phyloP scores from a whole-genome alignment of 1,139 yeast species.

The Debaryomycetaceae sp. region DNA sequence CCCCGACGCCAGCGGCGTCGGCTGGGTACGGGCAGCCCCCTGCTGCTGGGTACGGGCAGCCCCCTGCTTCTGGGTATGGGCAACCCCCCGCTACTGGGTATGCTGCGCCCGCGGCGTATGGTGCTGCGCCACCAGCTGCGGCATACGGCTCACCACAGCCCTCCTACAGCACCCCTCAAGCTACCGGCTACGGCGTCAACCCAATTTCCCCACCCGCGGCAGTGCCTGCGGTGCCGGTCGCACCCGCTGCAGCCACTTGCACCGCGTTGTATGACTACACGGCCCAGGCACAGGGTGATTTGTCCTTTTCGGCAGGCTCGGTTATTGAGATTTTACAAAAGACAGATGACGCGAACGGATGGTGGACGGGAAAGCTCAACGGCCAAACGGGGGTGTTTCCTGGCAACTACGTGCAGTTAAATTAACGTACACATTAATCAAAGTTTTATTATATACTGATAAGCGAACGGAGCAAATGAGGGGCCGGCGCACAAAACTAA shows the following conservation, averaged over 20 bases:
- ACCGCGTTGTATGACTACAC: slow-evolving; percentile 75
- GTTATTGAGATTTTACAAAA: slow-evolving; percentile 77
- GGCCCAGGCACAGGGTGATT: slow-evolving; percentile 88
- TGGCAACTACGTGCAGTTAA: slow-evolving; percentile 86
- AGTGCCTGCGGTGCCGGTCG: slow-evolving; percentile 33
- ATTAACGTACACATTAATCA: slow-evolving; percentile 16
- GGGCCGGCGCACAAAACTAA: too few species aligned
- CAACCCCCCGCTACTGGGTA: slow-evolving; percentile 17
- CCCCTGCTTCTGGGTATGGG: slow-evolving; percentile 14
- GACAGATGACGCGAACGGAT: slow-evolving; percentile 81
- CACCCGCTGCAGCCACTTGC: slow-evolving; percentile 51
- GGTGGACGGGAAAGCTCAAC: slow-evolving; percentile 96
- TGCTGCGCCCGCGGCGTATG: slow-evolving; percentile 11
- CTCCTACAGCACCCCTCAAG: slow-evolving; percentile 9
- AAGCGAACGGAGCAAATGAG: too few species aligned
- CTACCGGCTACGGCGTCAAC: slow-evolving; percentile 8
- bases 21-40: slow-evolving; percentile 8
- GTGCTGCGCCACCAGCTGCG: slow-evolving; percentile 54
- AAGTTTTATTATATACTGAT: background rate
- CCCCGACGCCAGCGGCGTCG: slow-evolving; percentile 5
- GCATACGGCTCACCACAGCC: slow-evolving; percentile 40
- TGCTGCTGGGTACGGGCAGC: slow-evolving; percentile 8
- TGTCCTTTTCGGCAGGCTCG: slow-evolving; percentile 83
- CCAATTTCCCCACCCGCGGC: slow-evolving; percentile 21
- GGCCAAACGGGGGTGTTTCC: slow-evolving; percentile 93